Evolutionary conservation across 345 rosid genomes (phyloP).

Genomic region (Litchi chinensis): DNA sequence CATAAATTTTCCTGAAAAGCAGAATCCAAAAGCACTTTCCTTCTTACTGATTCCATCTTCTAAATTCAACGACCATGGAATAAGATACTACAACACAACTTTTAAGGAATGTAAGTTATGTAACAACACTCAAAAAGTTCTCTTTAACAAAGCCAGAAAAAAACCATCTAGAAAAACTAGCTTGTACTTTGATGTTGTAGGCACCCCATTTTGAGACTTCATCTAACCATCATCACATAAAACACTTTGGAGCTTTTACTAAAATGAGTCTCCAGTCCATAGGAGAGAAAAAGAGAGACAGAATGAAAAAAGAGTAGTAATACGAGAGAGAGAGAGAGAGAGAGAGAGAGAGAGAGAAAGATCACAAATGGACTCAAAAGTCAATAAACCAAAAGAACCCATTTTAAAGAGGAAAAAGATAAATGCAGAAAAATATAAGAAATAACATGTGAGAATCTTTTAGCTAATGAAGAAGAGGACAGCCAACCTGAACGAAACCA

Average conservation of each 20-base stretch:
- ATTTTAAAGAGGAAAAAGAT: neutral
- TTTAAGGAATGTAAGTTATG: neutral
- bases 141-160: neutral
- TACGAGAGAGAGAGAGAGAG: neutral
- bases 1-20: conserved; percentile 15
- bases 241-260: conserved; percentile 9
- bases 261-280: neutral
- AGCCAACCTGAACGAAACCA: conserved; percentile 3
- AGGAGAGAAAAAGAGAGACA: neutral
- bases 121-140: neutral
- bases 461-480: conserved; percentile 1
- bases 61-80: conserved; percentile 1
- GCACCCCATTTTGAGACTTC: conserved; percentile 7
- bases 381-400: neutral
- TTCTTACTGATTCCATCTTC: conserved; percentile 10
- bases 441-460: conserved; percentile 10
- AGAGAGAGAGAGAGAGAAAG: neutral
- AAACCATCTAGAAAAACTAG: neutral
- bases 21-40: conserved; percentile 4
- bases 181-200: conserved; percentile 15
- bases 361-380: neutral
- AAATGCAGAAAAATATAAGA: neutral
- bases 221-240: conserved; percentile 7
- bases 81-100: neutral
- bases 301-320: no score